These are phyloP conservation scores for Daldinia sp. DNA, from an alignment of 2,329 filamentous ascomycete genomes.

Conservation along the genomic window DNA sequence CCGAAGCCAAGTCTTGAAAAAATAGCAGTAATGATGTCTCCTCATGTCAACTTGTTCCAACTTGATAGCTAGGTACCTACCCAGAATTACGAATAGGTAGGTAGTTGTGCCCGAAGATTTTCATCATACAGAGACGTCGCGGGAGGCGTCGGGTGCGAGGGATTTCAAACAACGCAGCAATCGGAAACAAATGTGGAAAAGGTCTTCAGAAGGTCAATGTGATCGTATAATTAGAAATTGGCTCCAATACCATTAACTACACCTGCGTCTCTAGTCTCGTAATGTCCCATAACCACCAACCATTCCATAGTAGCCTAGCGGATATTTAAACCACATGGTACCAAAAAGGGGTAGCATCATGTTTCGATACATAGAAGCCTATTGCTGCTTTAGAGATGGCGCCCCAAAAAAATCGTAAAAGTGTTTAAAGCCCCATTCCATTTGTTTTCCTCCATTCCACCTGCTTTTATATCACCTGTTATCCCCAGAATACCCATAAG, in stretches of 20 bases:
- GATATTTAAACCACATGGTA: slow-evolving; percentile 13
- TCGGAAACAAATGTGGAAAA: no score
- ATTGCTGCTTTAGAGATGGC: not conserved
- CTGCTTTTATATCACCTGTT: not conserved
- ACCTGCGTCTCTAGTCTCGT: not conserved
- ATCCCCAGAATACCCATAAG: not conserved
- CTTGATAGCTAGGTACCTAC: not conserved
- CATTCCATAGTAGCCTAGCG: not conserved
- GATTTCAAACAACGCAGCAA: no score
- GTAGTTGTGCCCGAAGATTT: no score
- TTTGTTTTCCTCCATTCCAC: not conserved
- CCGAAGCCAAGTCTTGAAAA: not conserved
- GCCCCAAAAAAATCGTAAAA: not conserved
- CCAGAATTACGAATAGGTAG: no score
- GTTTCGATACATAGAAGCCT: not conserved
- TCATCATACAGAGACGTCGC: no score
- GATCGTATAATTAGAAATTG: not conserved
- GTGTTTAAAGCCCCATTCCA: not conserved
- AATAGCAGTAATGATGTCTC: not conserved
- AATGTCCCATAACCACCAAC: not conserved
- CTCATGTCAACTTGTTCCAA: not conserved
- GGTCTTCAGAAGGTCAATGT: no score
- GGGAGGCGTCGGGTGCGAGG: no score
- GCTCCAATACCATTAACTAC: not conserved
- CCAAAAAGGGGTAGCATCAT: slow-evolving; percentile 21